Conservation (phyloP, 768 basidiomycete genomes). For the Exsudoporus frostii region DNA sequence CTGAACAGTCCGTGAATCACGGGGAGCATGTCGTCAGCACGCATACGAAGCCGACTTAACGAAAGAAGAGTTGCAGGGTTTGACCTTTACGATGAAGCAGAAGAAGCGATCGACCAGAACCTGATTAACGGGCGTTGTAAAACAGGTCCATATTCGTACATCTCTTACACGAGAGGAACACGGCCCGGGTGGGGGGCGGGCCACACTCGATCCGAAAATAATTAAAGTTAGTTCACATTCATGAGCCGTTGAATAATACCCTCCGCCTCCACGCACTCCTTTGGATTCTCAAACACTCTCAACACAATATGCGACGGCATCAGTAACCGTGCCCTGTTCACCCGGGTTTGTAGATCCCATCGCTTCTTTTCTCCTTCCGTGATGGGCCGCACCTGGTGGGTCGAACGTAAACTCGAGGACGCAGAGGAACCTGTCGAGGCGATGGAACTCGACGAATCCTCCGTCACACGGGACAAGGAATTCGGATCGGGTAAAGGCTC, state of each 20-base stretch:
- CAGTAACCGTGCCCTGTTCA: conserved; percentile 57
- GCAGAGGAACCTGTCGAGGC: conserved; percentile 19
- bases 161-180: neutral
- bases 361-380: conserved; percentile 56
- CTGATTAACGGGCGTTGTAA: neutral
- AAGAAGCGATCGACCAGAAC: neutral
- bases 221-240: neutral
- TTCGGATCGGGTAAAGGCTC: conserved; percentile 12
- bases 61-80: no score
- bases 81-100: neutral
- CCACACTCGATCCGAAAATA: neutral
- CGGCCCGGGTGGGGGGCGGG: no score
- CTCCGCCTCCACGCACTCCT: conserved; percentile 64
- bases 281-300: conserved; percentile 65
- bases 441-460: conserved; percentile 26
- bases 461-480: conserved; percentile 13
- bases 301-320: conserved; percentile 57
- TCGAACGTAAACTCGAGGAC: conserved; percentile 18
- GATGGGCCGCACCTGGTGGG: conserved; percentile 21
- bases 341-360: conserved; percentile 56
- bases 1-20: neutral
- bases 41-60: neutral
- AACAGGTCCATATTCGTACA: neutral
- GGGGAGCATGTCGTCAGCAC: neutral
- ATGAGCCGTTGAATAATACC: conserved; percentile 34